phyloP scores from a whole-genome alignment of 73 alveolate species.

The Urostyla sp. region DNA sequence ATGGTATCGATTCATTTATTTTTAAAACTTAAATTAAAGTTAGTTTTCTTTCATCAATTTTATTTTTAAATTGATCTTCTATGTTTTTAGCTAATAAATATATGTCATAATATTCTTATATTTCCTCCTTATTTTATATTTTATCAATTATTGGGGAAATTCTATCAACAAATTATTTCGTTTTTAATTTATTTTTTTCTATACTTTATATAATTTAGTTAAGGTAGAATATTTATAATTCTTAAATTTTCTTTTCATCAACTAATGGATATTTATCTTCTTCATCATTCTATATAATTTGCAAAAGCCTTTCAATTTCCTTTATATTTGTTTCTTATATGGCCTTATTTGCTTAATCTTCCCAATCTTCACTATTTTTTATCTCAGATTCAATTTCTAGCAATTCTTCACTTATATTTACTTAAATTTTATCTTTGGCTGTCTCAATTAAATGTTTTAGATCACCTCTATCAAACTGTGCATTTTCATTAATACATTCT shows the following conservation, averaged over 20 bases:
- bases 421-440: neutral
- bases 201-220: neutral
- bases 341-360: neutral
- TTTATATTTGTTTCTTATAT: neutral
- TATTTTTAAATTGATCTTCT: neutral
- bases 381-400: neutral
- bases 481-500: neutral
- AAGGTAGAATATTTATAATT: neutral
- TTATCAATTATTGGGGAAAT: no score
- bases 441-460: neutral
- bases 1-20: neutral
- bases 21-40: neutral
- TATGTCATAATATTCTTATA: neutral
- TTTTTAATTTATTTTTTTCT: neutral
- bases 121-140: neutral
- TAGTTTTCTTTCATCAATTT: neutral
- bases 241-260: neutral
- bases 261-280: neutral
- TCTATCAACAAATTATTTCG: slow-evolving; percentile 5
- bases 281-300: neutral
- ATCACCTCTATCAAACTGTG: neutral
- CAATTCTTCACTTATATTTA: neutral
- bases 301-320: neutral
- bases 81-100: neutral
- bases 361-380: slow-evolving; percentile 1